Evolutionary conservation across 108 stramenopile genomes (phyloP), one percentile per base, ranked within the genome.

Genomic region (Licmophora abbreviata): DNA sequence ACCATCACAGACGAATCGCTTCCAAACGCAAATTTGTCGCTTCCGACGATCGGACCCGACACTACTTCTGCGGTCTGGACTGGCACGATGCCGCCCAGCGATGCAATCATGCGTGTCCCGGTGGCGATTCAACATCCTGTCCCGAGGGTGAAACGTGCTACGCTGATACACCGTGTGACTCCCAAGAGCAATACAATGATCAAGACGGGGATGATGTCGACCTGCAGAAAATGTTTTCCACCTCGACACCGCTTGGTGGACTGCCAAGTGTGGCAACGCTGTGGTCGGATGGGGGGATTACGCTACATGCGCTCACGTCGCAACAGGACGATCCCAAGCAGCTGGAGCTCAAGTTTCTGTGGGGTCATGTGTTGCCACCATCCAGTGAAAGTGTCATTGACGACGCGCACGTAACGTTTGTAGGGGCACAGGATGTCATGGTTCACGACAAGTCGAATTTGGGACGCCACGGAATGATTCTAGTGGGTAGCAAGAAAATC

Each of bases 21-120:
- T 29, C 24, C 8, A 48, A 17, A 22, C 61, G 48, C 36, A 31
- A 54, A 21, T 44, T 61, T 8, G 48, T 48, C 41, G 52, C 55
- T 31, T 0, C 0, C 2, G 51, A 63, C 18, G 83, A 85, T 58
- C 61, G 71, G 14, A 83, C 61, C 31, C 47, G 76, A 26, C 79
- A 91, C 51, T 86, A 85, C 55, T 91, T 76, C 54, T 91, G 89
- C 44, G 89, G 89, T n/a, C 69, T 36, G 0, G 80, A 81, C 64
- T 90, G 88, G 88, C 82, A 86, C 59, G 75, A 90, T 67, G 88
- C 88, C 0, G 29, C 79, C 1, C 34, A 62, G 33, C 59, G 65
- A 35, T 90, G 88, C 65, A 58, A 60, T 29, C 68, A 48, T 23
- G 84, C 77, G 46, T 90, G 88, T 71, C 81, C 81, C 17, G 61